Evolutionary conservation across 2,329 filamentous ascomycete species (phyloP).

Genomic region (Paraphoma chrysanthemicola): DNA sequence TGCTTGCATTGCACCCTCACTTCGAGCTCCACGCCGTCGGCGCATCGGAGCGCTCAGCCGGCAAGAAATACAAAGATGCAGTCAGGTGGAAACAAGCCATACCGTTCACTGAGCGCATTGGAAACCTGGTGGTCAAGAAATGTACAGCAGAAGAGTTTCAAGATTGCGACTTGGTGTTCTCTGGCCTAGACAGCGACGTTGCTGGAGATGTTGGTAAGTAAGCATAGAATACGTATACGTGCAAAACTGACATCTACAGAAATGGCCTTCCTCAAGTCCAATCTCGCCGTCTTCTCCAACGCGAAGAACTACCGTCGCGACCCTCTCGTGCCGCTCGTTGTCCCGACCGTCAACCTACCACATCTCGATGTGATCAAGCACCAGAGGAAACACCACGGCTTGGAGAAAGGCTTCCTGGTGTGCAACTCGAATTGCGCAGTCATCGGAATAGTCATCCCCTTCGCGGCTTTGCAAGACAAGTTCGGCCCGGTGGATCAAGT

Average conservation of each 20-base stretch:
- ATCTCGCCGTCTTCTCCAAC: conserved; percentile 94
- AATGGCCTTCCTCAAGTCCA: conserved; percentile 86
- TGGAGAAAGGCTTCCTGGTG: conserved; percentile 88
- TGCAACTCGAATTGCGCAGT: conserved; percentile 99
- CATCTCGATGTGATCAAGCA: conserved; percentile 90
- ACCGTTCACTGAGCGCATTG: conserved; percentile 78
- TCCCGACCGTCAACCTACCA: conserved; percentile 90
- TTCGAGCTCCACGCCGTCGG: conserved; percentile 88
- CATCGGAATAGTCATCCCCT: conserved; percentile 93
- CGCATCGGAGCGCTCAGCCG: conserved; percentile 85
- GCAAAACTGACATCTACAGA: conserved; percentile 55
- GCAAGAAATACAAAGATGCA: conserved; percentile 93
- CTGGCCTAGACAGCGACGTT: conserved; percentile 88
- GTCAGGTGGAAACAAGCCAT: conserved; percentile 92
- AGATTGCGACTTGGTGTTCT: conserved; percentile 94
- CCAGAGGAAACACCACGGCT: conserved; percentile 74
- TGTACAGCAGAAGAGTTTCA: conserved; percentile 83
- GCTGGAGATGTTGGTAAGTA: conserved; percentile 84
- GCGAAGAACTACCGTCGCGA: conserved; percentile 96
- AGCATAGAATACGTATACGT: background rate
- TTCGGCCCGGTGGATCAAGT: conserved; percentile 82
- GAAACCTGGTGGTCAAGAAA: conserved; percentile 82
- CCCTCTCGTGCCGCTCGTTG: conserved; percentile 88
- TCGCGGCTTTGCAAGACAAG: conserved; percentile 83
- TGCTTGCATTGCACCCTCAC: conserved; percentile 86